A percentile compares a stretch with the other conserved stretches of the same genome.
Conservation (phyloP, 2,329 filamentous ascomycete genomes). For the Colletotrichum aenigma region DNA sequence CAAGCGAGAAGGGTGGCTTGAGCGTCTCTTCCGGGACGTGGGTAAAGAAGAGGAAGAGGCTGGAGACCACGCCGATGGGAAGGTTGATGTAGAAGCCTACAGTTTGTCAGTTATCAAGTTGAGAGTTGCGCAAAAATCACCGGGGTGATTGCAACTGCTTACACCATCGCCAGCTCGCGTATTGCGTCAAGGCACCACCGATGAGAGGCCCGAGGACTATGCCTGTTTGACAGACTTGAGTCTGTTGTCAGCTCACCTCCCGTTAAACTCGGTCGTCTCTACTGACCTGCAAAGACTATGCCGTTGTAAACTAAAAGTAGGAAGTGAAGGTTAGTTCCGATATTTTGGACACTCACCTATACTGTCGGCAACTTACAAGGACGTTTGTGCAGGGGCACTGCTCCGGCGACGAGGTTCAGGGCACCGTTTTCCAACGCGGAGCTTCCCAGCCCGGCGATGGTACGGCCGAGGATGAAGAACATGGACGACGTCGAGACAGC, state of each 20-base stretch:
- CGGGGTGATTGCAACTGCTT: neutral
- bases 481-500: neutral
- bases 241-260: fast-evolving
- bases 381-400: neutral
- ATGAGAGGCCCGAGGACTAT: neutral
- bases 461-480: neutral
- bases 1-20: neutral
- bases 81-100: neutral
- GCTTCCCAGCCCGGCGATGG: neutral
- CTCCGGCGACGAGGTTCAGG: neutral
- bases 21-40: neutral
- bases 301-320: neutral
- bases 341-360: fast-evolving
- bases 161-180: neutral
- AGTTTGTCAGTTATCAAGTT: neutral
- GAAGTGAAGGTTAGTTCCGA: neutral
- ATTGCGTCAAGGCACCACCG: neutral
- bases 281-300: neutral
- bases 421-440: neutral
- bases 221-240: neutral
- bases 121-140: neutral
- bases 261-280: fast-evolving
- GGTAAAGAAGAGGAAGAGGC: neutral
- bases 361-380: neutral
- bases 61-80: neutral